Evolutionary conservation across 495 filamentous ascomycete species (phyloP).

Genomic region (Pyronema domesticum): DNA sequence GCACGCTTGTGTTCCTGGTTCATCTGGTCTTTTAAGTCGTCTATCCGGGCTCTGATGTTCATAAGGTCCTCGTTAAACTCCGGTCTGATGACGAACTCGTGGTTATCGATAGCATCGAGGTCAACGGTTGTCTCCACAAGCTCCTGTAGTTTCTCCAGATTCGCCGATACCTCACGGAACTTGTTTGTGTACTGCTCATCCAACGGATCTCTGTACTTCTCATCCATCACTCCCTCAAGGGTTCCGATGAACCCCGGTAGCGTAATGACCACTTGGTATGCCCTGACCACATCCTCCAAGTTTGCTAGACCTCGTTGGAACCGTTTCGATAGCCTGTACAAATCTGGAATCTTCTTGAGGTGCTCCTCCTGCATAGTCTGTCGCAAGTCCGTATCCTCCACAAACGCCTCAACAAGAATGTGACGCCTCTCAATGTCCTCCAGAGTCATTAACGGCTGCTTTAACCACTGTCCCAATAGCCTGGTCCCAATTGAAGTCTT

Average conservation of each 20-base stretch:
- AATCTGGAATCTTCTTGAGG: constrained; percentile 77
- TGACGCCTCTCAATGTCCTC: constrained; percentile 80
- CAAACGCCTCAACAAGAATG: constrained; percentile 88
- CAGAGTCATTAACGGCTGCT: constrained; percentile 89
- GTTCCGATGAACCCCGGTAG: constrained; percentile 79
- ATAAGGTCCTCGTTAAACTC: constrained; percentile 86
- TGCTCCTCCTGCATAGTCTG: constrained; percentile 98
- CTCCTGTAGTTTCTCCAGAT: constrained; percentile 72
- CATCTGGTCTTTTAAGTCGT: constrained; percentile 71
- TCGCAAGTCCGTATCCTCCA: constrained; percentile 77
- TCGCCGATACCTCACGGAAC: constrained; percentile 47
- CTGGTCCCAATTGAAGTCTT: constrained; percentile 89
- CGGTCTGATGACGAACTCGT: constrained; percentile 97
- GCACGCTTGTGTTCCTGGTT: constrained; percentile 60
- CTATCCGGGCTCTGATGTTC: constrained; percentile 75
- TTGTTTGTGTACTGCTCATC: constrained; percentile 80
- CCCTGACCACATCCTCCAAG: constrained; percentile 85
- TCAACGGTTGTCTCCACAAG: constrained; percentile 99
- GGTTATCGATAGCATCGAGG: constrained; percentile 83
- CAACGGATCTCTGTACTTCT: constrained; percentile 71
- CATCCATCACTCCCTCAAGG: constrained; percentile 87
- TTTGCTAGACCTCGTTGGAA: constrained; percentile 83
- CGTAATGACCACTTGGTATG: constrained; percentile 85
- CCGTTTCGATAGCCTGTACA: constrained; percentile 83
- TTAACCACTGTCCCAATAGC: constrained; percentile 87